A percentile compares a stretch with the other conserved stretches of the same genome.
phyloP scores from a whole-genome alignment of 306 rosid species.

The Gleditsia sinensis region DNA sequence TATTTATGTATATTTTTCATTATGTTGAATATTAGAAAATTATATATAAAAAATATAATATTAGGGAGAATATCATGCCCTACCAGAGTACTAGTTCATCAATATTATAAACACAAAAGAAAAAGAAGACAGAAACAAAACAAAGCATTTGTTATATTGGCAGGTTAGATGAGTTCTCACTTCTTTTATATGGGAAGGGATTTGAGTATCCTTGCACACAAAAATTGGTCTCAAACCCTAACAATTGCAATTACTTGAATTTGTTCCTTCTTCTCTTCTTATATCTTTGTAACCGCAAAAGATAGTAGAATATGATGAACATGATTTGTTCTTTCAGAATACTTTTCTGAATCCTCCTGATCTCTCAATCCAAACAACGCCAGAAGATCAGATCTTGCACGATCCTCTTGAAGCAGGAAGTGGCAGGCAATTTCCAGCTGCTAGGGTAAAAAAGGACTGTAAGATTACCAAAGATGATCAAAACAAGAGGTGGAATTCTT shows the following conservation, averaged over 20 bases:
- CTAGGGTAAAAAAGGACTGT: too few species aligned
- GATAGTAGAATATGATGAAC: conserved; percentile 37
- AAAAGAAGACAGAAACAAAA: background rate
- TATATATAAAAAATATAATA: background rate
- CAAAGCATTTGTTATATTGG: conserved; percentile 8
- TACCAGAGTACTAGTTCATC: conserved; percentile 27
- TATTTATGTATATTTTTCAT: background rate
- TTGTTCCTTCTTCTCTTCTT: too few species aligned
- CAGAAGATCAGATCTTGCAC: conserved; percentile 42
- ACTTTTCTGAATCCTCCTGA: conserved; percentile 32
- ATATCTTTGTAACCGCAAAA: conserved; percentile 28
- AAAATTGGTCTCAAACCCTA: conserved; percentile 61
- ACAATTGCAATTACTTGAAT: conserved; percentile 28
- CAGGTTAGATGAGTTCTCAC: conserved; percentile 30
- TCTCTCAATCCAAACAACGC: conserved; percentile 34
- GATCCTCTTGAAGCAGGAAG: too few species aligned
- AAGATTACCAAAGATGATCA: too few species aligned
- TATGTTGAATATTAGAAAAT: background rate
- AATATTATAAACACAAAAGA: too few species aligned
- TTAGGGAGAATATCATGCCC: conserved; percentile 24
- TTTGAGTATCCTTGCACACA: too few species aligned
- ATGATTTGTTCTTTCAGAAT: conserved; percentile 42
- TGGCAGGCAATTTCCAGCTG: too few species aligned
- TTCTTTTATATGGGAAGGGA: conserved; percentile 28
- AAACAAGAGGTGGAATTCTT: conserved; percentile 50